A percentile compares a stretch with the other conserved stretches of the same genome.
phyloP scores from a whole-genome alignment of 2,329 filamentous ascomycete species.

The Colletotrichum simmondsii region DNA sequence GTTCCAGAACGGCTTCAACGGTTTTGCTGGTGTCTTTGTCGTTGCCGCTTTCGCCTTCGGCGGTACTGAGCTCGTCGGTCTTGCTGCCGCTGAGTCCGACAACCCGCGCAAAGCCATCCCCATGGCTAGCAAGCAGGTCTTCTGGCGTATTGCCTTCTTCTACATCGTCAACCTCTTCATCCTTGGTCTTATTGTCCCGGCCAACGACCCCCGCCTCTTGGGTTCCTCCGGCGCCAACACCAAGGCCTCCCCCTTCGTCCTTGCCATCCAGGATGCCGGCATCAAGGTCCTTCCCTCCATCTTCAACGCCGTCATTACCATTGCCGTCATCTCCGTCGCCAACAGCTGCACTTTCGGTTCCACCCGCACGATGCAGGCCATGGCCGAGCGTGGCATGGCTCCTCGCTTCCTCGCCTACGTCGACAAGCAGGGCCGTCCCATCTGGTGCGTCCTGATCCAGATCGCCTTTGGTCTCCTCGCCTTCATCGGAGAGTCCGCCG shows the following conservation, averaged over 20 bases:
- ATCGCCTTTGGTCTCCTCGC: conserved; percentile 69
- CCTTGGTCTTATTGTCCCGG: conserved; percentile 37
- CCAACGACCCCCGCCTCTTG: conserved; percentile 35
- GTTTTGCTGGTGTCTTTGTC: conserved; percentile 37
- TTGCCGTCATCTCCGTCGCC: conserved; percentile 63
- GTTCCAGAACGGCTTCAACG: conserved; percentile 39
- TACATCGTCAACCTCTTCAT: conserved; percentile 38
- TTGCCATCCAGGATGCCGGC: conserved; percentile 61
- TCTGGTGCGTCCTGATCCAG: conserved; percentile 63
- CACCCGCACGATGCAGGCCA: conserved; percentile 61
- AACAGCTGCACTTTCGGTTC: conserved; percentile 63
- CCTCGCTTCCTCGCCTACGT: conserved; percentile 69
- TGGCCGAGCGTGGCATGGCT: conserved; percentile 61
- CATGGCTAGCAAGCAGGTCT: conserved; percentile 39
- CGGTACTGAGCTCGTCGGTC: conserved; percentile 39
- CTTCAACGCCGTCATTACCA: conserved; percentile 62
- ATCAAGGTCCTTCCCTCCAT: conserved; percentile 62
- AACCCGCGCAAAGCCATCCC: conserved; percentile 40
- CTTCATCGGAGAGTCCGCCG: conserved; percentile 53
- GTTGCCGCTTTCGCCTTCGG: conserved; percentile 36
- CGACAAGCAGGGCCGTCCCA: conserved; percentile 69
- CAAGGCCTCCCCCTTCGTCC: conserved; percentile 60
- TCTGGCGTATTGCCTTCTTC: conserved; percentile 39
- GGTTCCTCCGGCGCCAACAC: conserved; percentile 51
- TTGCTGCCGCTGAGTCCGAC: conserved; percentile 38